Evolutionary conservation across 1,284 basidiomycete species (phyloP), one percentile per base, ranked within the genome.

Genomic region (Melanopsichium pennsylvanicum): DNA sequence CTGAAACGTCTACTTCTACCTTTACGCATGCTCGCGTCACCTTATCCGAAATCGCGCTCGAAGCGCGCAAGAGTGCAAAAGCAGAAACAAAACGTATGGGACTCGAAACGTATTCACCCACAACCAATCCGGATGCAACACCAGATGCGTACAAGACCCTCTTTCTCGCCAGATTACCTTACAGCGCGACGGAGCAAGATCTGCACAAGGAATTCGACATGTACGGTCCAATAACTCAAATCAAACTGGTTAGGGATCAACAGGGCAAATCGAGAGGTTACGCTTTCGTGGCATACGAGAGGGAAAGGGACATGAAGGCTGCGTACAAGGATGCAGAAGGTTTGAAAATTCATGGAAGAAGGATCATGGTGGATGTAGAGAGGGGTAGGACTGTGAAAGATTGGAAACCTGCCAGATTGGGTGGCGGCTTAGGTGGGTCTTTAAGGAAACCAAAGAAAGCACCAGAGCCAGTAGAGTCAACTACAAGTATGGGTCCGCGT

Each of bases 291-390:
- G 92, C 97, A 7, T 99, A 93, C 76, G 96, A 99, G 81, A 87
- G 94, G 22, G 96, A 98, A 84, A 88, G 93, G 60, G 96, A 99
- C 82, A 98, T 98, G 96, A 62, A 76, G 15, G 95, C 93, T 62
- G 96, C 95, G 10, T 99, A 97, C 86, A 98, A 97, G 84, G 95
- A 98, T 81, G 96, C 94, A n/a, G 95, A 98, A 77, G 92, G 94
- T 13, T 86, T 98, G 40, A 90, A 92, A 63, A 93, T 99, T 74
- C 90, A 93, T 85, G 92, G 92, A 75, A 93, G 96, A 80, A 86
- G 91, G 64, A 93, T 97, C 61, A 85, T 97, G 35, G 95, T 99
- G 45, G 96, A 99, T 80, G 95, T 99, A 47, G 96, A 99, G 83
- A 89, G 96, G 37, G 96, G 96, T 7, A 88, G 95, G 43, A 98